A percentile compares a stretch with the other conserved stretches of the same genome.
Evolutionary conservation across 306 rosid species (phyloP).

Genomic region (Trifolium fragiferum): DNA sequence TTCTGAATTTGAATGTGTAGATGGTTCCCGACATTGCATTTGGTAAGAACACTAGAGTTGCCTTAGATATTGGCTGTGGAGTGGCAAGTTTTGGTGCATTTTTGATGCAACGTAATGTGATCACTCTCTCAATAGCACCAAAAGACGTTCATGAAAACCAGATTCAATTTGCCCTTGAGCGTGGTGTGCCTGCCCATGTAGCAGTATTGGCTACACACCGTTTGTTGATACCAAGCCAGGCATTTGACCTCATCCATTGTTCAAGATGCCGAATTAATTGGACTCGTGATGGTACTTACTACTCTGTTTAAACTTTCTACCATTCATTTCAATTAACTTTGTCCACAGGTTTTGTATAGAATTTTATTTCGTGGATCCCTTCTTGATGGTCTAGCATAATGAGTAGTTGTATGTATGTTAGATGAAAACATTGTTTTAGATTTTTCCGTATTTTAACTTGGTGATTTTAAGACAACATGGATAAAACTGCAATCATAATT

Average conservation of each 20-base stretch:
- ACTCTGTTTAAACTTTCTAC: conserved; percentile 8
- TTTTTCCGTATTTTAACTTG: neutral
- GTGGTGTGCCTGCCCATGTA: conserved; percentile 90
- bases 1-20: conserved; percentile 50
- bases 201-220: conserved; percentile 73
- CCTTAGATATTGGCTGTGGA: conserved; percentile 87
- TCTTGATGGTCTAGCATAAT: neutral
- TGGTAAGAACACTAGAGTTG: conserved; percentile 69
- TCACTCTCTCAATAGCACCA: conserved; percentile 78
- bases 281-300: conserved; percentile 78
- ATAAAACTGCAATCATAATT: conserved; percentile 1
- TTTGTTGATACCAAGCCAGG: conserved; percentile 82
- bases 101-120: conserved; percentile 71
- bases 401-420: neutral
- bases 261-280: conserved; percentile 87
- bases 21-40: conserved; percentile 86
- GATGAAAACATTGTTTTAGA: neutral
- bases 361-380: neutral
- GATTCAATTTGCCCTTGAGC: conserved; percentile 95
- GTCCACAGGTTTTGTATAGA: neutral
- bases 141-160: conserved; percentile 87
- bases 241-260: conserved; percentile 92
- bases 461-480: neutral
- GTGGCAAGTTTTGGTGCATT: conserved; percentile 94
- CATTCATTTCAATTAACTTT: conserved; percentile 23